Conservation (phyloP, 2,329 filamentous ascomycete genomes). For the Truncatella angustata region DNA sequence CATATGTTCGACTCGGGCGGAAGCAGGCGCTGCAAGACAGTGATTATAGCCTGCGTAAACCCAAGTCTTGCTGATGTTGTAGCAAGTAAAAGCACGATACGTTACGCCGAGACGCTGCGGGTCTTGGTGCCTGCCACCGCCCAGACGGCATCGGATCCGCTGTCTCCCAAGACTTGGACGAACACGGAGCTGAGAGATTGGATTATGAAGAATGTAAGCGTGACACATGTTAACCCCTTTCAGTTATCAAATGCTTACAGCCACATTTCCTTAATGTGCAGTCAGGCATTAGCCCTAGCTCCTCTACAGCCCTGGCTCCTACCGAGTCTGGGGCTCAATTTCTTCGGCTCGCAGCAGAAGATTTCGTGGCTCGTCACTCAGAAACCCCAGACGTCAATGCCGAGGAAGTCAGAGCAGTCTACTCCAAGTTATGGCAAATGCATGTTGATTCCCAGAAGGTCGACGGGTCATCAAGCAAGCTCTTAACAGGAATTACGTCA, state of each 20-base stretch:
- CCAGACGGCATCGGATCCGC: conserved; percentile 20
- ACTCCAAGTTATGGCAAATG: conserved; percentile 39
- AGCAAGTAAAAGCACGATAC: conserved; percentile 46
- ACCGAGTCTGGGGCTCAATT: conserved; percentile 40
- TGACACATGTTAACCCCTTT: neutral
- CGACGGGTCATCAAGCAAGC: neutral
- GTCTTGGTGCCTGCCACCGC: conserved; percentile 23
- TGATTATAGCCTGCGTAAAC: conserved; percentile 46
- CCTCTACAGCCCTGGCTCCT: conserved; percentile 33
- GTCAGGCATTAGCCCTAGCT: neutral
- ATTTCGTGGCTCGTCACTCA: conserved; percentile 40
- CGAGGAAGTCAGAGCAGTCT: conserved; percentile 40
- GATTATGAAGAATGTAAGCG: conserved; percentile 38
- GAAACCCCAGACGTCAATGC: conserved; percentile 31
- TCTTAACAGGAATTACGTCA: conserved; percentile 1
- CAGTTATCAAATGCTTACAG: neutral
- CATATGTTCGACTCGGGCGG: conserved; percentile 45
- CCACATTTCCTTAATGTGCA: neutral
- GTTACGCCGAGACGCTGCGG: conserved; percentile 47
- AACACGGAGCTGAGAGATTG: conserved; percentile 36
- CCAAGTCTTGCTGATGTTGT: conserved; percentile 42
- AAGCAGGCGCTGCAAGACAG: conserved; percentile 38
- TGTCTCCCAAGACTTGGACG: conserved; percentile 36
- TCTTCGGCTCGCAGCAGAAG: conserved; percentile 35
- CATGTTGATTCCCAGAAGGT: conserved; percentile 37